Base-by-base conservation (phyloP, 2,329 filamentous ascomycete genomes). In the Trichocomaceae sp. region DNA sequence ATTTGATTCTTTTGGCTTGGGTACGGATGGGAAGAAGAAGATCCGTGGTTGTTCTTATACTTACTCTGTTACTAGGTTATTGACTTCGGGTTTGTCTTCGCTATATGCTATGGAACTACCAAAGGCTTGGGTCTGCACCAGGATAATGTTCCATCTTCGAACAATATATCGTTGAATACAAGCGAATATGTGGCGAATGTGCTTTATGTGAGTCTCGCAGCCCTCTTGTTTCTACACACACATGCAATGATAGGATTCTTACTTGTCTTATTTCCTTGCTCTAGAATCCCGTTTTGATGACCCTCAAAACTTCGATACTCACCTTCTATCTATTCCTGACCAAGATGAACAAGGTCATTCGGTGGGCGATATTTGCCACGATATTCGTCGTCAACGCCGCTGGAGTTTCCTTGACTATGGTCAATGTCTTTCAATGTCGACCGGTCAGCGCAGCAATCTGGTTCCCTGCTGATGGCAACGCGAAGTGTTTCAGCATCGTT, bases 251-350 rank as follows among this genome's bases (percentile, higher is more conserved):
- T 7, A 26, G 7, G 7, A 4, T 26, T 26, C 23, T 26, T 7
- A 26, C 10, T 8, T 29, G 10, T 26, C 20, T 23, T 45, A 37
- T 37, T 47, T 39, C 57, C 13, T 35, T 5, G 3, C 9, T 19
- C n/a, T 63, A 91, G 84, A 95, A 96, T 66, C 90, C 90, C 12
- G 86, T 88, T 3, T 77, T 96, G 54, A 95, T 95, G 88, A 84
- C 87, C 2, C 90, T 89, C 50, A 96, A 96, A 73, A 90, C 88
- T 0, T 95, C 90, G n/a, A 88, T 96, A 63, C 78, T 96, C 56
- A 79, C 93, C 52, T 96, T 96, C 71, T 96, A 95, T 72, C 78
- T 96, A 49, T 85, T 86, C 41, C 78, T 96, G 47, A 88, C 89
- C 23, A 86, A 85, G 63, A 87, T 89, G 57, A 84, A 95, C 61